These are phyloP conservation scores for Penicillium oxalicum DNA, from an alignment of 2,329 filamentous ascomycete genomes.

Conservation along the genomic window DNA sequence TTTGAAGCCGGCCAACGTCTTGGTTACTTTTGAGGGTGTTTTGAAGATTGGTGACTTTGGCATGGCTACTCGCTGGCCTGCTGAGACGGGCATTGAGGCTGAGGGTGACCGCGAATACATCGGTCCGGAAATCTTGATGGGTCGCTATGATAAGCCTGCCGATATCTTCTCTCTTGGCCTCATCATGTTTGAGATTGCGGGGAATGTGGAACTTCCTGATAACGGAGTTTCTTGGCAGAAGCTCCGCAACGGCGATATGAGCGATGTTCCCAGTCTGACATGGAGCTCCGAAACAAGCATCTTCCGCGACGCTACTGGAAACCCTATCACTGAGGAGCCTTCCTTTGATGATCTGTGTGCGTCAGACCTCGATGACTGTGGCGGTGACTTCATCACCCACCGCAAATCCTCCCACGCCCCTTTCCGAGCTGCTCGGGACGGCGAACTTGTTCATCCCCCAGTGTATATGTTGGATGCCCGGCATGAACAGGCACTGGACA, in stretches of 20 bases:
- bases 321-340: slow-evolving; percentile 50
- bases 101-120: slow-evolving; percentile 97
- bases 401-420: slow-evolving; percentile 23
- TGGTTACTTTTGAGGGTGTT: slow-evolving; percentile 61
- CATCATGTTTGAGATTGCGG: slow-evolving; percentile 90
- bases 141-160: slow-evolving; percentile 80
- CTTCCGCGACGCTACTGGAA: slow-evolving; percentile 66
- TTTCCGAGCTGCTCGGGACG: slow-evolving; percentile 37
- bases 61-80: slow-evolving; percentile 72
- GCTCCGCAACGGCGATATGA: slow-evolving; percentile 81
- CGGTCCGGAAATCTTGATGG: slow-evolving; percentile 82
- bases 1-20: slow-evolving; percentile 60
- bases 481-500: slow-evolving; percentile 71
- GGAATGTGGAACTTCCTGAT: slow-evolving; percentile 87
- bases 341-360: slow-evolving; percentile 41
- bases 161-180: slow-evolving; percentile 92
- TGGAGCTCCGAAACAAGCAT: slow-evolving; percentile 67
- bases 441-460: slow-evolving; percentile 65
- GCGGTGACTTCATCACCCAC: slow-evolving; percentile 31
- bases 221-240: slow-evolving; percentile 90
- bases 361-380: slow-evolving; percentile 41
- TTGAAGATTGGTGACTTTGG: slow-evolving; percentile 64
- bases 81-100: slow-evolving; percentile 68
- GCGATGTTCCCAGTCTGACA: slow-evolving; percentile 80
- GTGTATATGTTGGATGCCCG: slow-evolving; percentile 78